phyloP scores from a whole-genome alignment of 176 grass and related monocot species.

The Eragrostis nindensis region DNA sequence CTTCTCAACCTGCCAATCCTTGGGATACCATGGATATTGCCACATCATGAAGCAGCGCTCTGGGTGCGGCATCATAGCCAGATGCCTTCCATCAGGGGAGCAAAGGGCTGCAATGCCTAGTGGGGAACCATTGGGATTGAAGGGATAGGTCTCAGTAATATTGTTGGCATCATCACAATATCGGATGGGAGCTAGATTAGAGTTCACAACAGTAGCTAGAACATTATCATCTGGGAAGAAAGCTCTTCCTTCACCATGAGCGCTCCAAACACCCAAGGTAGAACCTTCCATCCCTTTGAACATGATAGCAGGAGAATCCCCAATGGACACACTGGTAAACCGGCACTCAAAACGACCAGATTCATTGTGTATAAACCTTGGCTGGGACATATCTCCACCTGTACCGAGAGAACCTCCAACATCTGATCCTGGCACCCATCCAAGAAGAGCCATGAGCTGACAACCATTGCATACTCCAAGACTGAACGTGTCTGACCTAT shows the following conservation, averaged over 20 bases:
- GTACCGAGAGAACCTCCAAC: conserved; percentile 59
- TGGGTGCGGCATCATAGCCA: conserved; percentile 97
- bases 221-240: conserved; percentile 74
- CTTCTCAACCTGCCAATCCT: conserved; percentile 81
- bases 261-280: conserved; percentile 79
- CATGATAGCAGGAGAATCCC: conserved; percentile 80
- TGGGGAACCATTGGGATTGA: conserved; percentile 95
- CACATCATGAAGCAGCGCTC: conserved; percentile 99
- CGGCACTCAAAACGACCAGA: conserved; percentile 81
- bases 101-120: conserved; percentile 82
- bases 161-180: conserved; percentile 81
- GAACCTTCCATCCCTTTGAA: conserved; percentile 93
- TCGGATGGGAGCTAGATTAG: conserved; percentile 67
- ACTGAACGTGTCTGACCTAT: conserved; percentile 81
- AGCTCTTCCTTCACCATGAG: conserved; percentile 83
- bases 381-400: conserved; percentile 77
- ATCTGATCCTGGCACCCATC: conserved; percentile 81
- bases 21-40: conserved; percentile 95
- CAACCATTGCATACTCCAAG: conserved; percentile 96
- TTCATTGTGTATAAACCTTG: conserved; percentile 95
- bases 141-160: conserved; percentile 77
- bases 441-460: conserved; percentile 96
- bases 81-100: conserved; percentile 86
- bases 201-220: conserved; percentile 56
- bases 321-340: conserved; percentile 75